Evolutionary conservation across 805 yeast genomes (phyloP), one percentile per base, ranked within the genome.

Genomic region (Hemisphaericaspora nanyangensis): DNA sequence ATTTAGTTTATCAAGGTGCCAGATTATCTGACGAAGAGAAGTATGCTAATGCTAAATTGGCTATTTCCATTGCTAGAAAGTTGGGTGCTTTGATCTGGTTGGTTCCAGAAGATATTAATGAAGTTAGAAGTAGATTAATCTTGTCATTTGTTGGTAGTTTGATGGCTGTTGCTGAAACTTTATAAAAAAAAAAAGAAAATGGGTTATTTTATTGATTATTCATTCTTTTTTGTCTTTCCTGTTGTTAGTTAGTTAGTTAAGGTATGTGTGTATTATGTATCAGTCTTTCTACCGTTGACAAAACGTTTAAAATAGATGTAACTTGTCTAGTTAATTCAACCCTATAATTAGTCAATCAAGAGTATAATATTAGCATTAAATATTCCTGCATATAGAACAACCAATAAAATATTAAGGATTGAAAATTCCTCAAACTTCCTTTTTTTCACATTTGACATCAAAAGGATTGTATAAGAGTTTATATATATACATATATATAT

Each of bases 71-170:
- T 56, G 99, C 99, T 26, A 85, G 99, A 76, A 93, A 93, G 65
- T 70, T 93, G 51, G 99, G 99, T 46, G 99, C 96, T 29, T 79
- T 93, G 60, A 93, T 93, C 56, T 93, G 97, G 97, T 76, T 93
- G 51, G 96, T 93, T n/a, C 99, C 99, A n/a, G 99, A 93, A 64
- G 99, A 93, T 68, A 93, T 93, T 55, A 85, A 82, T 54, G 98
- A 91, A 68, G 97, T 93, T 31, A 85, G 98, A 65, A 77, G 95
- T 32, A 80, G 98, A 63, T 80, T 93, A 68, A 85, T 93, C 42
- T 77, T 89, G 60, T 89, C 98, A 1, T 93, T 93, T 61, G 87
- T 93, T 45, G 99, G 97, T 38, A 87, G 96, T 36, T 77, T 93
- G 63, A 93, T 93, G 99, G 58, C 61, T 25, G 63, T 65, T 28